phyloP scores from a whole-genome alignment of 257 asterid genomes.

The Jaltomata sinuosa region DNA sequence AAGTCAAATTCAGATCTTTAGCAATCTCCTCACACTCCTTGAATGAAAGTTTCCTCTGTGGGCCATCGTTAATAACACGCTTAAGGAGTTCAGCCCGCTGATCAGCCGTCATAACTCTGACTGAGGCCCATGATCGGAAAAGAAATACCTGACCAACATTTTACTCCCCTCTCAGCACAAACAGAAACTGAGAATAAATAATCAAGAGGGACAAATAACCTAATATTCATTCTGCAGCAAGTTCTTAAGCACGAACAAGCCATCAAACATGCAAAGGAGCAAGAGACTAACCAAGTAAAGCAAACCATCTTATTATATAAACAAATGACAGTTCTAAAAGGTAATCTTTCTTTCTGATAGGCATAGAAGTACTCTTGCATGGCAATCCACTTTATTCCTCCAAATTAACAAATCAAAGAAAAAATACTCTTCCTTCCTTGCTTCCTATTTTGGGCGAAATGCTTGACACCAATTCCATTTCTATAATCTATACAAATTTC shows the following conservation, averaged over 20 bases:
- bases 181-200: not conserved
- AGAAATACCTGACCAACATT: slow-evolving; percentile 48
- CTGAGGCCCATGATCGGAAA: slow-evolving; percentile 67
- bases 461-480: not conserved
- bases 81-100: slow-evolving; percentile 72
- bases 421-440: not conserved
- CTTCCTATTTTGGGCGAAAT: not conserved
- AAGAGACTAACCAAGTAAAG: not conserved
- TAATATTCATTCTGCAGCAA: not conserved
- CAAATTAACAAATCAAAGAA: not conserved
- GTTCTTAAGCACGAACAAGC: not conserved
- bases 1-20: slow-evolving; percentile 67
- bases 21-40: slow-evolving; percentile 73
- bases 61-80: slow-evolving; percentile 41
- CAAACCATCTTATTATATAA: not conserved
- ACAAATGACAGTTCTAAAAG: not conserved
- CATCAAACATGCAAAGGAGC: not conserved
- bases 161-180: slow-evolving; percentile 11
- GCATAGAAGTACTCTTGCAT: not conserved
- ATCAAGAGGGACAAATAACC: not conserved
- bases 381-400: not conserved
- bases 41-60: slow-evolving; percentile 57
- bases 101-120: slow-evolving; percentile 59
- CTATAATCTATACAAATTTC: not conserved
- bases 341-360: not conserved